These are phyloP conservation scores for Pseudomonodictys pantanalensis DNA, from an alignment of 495 filamentous ascomycete genomes.

Conservation along the genomic window DNA sequence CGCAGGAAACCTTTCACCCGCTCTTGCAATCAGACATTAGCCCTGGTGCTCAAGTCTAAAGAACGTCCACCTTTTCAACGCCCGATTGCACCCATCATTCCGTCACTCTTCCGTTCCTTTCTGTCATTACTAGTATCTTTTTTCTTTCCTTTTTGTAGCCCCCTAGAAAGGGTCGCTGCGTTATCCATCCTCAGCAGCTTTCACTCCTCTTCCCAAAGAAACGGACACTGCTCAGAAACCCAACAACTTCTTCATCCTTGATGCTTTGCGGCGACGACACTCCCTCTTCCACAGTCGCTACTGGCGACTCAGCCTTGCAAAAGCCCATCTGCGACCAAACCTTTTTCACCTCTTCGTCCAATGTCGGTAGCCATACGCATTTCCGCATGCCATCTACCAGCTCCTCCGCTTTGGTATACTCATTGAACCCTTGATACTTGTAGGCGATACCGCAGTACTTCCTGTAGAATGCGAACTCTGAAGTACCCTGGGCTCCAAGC, in stretches of 20 bases:
- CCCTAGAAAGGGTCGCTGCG: no score
- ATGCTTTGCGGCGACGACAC: conserved; percentile 1
- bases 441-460: conserved; percentile 21
- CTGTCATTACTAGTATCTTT: no score
- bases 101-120: no score
- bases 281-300: neutral
- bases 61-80: no score
- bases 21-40: no score
- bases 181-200: neutral
- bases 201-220: conserved; percentile 18
- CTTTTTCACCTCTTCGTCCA: conserved; percentile 24
- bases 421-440: conserved; percentile 16
- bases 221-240: conserved; percentile 11
- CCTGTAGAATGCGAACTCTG: conserved; percentile 22
- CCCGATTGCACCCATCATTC: no score
- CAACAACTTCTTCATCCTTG: conserved; percentile 22
- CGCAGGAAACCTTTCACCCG: no score
- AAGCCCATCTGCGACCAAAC: conserved; percentile 23
- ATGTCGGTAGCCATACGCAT: conserved; percentile 21
- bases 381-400: conserved; percentile 26
- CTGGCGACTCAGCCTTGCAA: conserved; percentile 2
- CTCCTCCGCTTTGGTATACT: conserved; percentile 10
- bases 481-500: conserved; percentile 19
- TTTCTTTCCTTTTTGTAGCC: no score
- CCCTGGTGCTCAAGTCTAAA: no score